phyloP scores from a whole-genome alignment of 2,329 filamentous ascomycete genomes.

The Penicillium brasilianum region DNA sequence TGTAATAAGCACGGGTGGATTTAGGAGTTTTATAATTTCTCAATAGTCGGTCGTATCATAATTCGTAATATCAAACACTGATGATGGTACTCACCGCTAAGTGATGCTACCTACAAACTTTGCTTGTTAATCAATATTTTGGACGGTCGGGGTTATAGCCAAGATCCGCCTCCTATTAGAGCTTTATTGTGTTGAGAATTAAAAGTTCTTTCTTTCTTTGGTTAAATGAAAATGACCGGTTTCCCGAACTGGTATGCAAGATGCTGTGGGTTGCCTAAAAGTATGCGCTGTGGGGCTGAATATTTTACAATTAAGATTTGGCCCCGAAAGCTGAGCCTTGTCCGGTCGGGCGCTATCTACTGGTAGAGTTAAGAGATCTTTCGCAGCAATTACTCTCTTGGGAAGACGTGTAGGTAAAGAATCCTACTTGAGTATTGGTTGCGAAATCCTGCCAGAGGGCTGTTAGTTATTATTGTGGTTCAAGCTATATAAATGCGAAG shows the following conservation, averaged over 20 bases:
- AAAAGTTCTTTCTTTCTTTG: slow-evolving; percentile 39
- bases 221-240: not conserved
- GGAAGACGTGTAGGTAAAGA: not conserved
- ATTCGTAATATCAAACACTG: too few relatives aligned
- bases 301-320: not conserved
- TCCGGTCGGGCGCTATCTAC: too few relatives aligned
- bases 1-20: too few relatives aligned
- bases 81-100: too few relatives aligned
- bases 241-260: slow-evolving; percentile 15
- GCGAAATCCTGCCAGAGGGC: not conserved
- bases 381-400: not conserved
- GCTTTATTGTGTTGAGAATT: too few relatives aligned
- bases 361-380: too few relatives aligned
- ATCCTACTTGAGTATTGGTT: not conserved
- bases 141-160: not conserved
- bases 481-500: not conserved
- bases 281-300: slow-evolving; percentile 5
- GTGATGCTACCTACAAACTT: not conserved
- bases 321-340: slow-evolving; percentile 3
- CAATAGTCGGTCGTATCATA: too few relatives aligned
- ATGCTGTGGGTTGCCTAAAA: not conserved
- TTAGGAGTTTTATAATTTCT: too few relatives aligned
- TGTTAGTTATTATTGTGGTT: not conserved
- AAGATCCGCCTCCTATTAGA: too few relatives aligned
- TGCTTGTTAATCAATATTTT: not conserved